phyloP scores from a whole-genome alignment of 2,329 filamentous ascomycete species.

The Fusarium oxysporum region DNA sequence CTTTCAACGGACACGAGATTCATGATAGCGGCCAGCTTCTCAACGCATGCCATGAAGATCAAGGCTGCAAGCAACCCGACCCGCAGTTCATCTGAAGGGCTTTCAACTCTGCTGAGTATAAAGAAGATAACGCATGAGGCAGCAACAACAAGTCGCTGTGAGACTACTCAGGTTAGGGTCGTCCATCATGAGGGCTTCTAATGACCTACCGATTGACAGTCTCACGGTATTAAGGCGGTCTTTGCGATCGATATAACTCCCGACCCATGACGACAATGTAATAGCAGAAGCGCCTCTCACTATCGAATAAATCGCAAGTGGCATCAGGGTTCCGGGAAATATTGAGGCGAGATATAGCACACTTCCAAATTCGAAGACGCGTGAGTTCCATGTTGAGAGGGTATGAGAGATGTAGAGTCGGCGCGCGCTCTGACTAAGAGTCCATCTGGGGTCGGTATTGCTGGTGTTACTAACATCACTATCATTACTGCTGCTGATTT shows the following conservation, averaged over 20 bases:
- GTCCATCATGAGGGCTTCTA: not conserved
- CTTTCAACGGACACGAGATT: slow-evolving; percentile 77
- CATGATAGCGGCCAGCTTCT: slow-evolving; percentile 73
- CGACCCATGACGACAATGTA: slow-evolving; percentile 68
- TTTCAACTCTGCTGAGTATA: slow-evolving; percentile 24
- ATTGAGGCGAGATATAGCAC: slow-evolving; percentile 68
- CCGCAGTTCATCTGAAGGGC: slow-evolving; percentile 12
- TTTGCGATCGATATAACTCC: slow-evolving; percentile 67
- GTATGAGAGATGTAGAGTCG: slow-evolving; percentile 69
- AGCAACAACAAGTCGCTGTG: slow-evolving; percentile 59
- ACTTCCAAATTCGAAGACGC: slow-evolving; percentile 72
- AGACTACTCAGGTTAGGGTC: slow-evolving; percentile 40
- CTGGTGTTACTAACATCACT: not conserved
- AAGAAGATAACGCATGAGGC: slow-evolving; percentile 61
- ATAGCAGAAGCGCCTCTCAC: slow-evolving; percentile 68
- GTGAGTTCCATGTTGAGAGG: slow-evolving; percentile 73
- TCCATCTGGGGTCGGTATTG: slow-evolving; percentile 5
- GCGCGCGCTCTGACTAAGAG: slow-evolving; percentile 34
- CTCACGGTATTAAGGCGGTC: slow-evolving; percentile 64
- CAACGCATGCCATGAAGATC: slow-evolving; percentile 70
- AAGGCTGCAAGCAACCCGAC: slow-evolving; percentile 50
- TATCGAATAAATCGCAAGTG: slow-evolving; percentile 76
- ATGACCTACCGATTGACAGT: slow-evolving; percentile 56
- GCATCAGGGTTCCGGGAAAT: slow-evolving; percentile 70
- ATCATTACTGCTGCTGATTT: not conserved